Base-by-base conservation (phyloP, 805 yeast species). In the Saccharomycopsis fodiens region DNA sequence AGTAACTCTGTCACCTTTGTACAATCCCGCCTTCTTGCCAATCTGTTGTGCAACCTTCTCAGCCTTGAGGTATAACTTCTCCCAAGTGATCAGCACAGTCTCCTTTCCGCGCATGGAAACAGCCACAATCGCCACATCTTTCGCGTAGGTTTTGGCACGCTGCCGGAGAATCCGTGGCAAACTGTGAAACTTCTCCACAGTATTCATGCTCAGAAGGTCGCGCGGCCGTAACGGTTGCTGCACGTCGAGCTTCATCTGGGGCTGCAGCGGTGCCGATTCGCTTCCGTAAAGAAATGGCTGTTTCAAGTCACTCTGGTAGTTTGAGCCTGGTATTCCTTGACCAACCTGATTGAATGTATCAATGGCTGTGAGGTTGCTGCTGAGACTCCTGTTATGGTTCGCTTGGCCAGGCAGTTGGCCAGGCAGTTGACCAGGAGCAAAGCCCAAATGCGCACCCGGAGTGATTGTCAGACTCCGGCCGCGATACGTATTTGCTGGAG, bases 1-100 rank as follows among this genome's bases (percentile, higher is more conserved):
- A 27, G 86, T 77, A 0, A 91, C 95, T 30, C 95, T 73, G 59
- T 87, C 96, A 55, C 85, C 87, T 29, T 85, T 76, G 58, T 80
- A 83, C 25, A 87, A 64, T 1, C 85, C 78, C 10, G 83, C 69
- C 55, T 81, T 81, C 57, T 82, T 86, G 39, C 78, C 70, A 50
- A 87, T 81, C 59, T 82, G 84, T 59, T 82, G 86, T 0, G 96
- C 96, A 6, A 93, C 81, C 56, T 85, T 87, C 58, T 87, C 95
- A 0, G 97, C 83, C 55, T 82, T 76, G 35, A 81, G 61, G 52
- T 86, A 84, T 13, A 93, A 68, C 58, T 86, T 88, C 48, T 86
- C 96, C 98, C 98, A 93, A 1, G 91, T 70, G 12, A 91, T 82
- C 0, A 83, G 66, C 30, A 70, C 70, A 1, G 74, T 68, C 57